These are phyloP conservation scores for Venturia carpophila DNA, from an alignment of 2,329 filamentous ascomycete species.

Conservation along the genomic window DNA sequence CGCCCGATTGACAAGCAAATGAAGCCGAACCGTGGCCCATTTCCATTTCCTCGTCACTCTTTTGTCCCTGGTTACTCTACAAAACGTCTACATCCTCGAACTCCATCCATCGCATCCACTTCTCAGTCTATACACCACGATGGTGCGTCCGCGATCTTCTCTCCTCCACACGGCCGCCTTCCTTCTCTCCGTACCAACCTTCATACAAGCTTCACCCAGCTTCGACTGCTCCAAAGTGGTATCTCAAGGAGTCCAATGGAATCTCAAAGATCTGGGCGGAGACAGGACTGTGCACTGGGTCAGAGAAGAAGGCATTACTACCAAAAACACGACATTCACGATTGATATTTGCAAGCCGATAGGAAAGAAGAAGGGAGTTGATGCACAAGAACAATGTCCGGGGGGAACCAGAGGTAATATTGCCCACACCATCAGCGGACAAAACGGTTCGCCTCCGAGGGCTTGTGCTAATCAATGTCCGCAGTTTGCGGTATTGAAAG, in stretches of 20 bases:
- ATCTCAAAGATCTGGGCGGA: conserved; percentile 56
- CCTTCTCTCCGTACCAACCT: neutral
- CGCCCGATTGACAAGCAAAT: neutral
- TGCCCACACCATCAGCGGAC: neutral
- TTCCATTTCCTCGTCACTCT: conserved; percentile 1
- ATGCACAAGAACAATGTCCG: conserved; percentile 55
- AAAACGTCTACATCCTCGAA: neutral
- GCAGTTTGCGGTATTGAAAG: conserved; percentile 69
- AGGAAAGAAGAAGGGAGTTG: conserved; percentile 50
- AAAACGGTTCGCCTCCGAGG: neutral
- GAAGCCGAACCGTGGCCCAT: neutral
- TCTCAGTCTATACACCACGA: neutral
- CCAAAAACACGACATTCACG: conserved; percentile 71
- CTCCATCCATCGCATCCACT: neutral
- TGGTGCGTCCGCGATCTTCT: conserved; percentile 8
- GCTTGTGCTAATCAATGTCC: neutral
- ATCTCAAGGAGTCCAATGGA: conserved; percentile 52
- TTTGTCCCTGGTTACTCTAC: neutral
- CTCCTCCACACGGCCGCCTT: conserved; percentile 6
- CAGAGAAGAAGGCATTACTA: conserved; percentile 39
- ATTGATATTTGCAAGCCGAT: conserved; percentile 67
- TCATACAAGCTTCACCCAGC: conserved; percentile 34
- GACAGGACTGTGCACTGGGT: conserved; percentile 60
- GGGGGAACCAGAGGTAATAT: conserved; percentile 58
- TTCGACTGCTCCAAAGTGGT: conserved; percentile 57